A percentile compares a stretch with the other conserved stretches of the same genome.
Evolutionary conservation across 139 green algal species (phyloP).

Genomic region (Coelastrella sp.): DNA sequence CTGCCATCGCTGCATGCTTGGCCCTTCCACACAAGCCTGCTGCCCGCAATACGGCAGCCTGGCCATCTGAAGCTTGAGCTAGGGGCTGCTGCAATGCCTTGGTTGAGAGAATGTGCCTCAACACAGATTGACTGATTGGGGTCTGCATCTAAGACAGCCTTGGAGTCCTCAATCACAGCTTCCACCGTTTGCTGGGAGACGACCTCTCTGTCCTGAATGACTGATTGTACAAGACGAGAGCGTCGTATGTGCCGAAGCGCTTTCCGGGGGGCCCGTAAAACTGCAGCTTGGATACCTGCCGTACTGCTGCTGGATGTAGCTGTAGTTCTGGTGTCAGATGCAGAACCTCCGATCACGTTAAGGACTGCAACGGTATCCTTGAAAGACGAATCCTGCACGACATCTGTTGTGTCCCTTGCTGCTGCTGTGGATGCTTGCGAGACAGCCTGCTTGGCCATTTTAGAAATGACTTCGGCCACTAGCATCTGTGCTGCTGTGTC

Average conservation of each 20-base stretch:
- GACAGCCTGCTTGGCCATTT: not conserved
- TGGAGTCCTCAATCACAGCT: too few relatives aligned
- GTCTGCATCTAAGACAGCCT: too few relatives aligned
- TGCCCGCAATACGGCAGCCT: not conserved
- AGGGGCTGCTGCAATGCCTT: not conserved
- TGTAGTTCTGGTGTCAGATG: not conserved
- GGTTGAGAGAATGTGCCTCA: not conserved
- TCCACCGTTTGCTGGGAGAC: too few relatives aligned
- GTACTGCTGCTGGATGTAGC: not conserved
- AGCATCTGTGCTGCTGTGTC: not conserved
- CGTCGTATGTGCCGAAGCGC: not conserved
- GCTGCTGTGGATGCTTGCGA: not conserved
- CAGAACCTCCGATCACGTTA: too few relatives aligned
- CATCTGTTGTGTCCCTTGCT: too few relatives aligned
- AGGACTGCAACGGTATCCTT: not conserved
- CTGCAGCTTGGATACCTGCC: not conserved
- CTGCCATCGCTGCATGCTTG: not conserved
- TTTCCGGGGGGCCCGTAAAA: too few relatives aligned
- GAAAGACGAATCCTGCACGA: not conserved
- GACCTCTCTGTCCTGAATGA: too few relatives aligned
- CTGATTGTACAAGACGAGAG: too few relatives aligned
- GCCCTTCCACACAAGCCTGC: not conserved
- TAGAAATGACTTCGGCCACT: not conserved
- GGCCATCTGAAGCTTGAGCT: not conserved
- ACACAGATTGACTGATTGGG: not conserved